Conservation (phyloP, 2,329 filamentous ascomycete genomes). For the Ceratocystis eucalypticola region DNA sequence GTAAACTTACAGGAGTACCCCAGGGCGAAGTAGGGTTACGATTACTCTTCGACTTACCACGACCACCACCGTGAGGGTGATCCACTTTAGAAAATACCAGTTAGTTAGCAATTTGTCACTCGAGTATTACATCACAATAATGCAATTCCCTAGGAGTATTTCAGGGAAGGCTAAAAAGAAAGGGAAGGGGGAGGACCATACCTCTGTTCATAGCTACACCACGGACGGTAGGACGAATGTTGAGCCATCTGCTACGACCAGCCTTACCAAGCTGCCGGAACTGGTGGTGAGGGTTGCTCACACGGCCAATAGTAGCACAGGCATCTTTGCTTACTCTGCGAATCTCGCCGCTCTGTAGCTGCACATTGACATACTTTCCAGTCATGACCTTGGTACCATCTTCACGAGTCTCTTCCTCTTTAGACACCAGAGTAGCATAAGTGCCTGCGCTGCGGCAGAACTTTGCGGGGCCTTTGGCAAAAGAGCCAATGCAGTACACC, state of each 20-base stretch:
- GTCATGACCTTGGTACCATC: slow-evolving; percentile 49
- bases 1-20: slow-evolving; percentile 71
- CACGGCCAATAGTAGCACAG: slow-evolving; percentile 84
- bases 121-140: background rate
- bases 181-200: slow-evolving; percentile 29
- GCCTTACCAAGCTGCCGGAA: slow-evolving; percentile 90
- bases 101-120: slow-evolving; percentile 11
- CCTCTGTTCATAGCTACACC: slow-evolving; percentile 98
- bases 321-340: slow-evolving; percentile 81
- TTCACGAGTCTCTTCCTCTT: slow-evolving; percentile 60
- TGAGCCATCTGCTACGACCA: slow-evolving; percentile 82
- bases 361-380: slow-evolving; percentile 67
- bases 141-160: background rate
- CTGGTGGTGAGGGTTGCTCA: slow-evolving; percentile 86
- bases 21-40: slow-evolving; percentile 88
- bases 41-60: slow-evolving; percentile 99
- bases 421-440: slow-evolving; percentile 75
- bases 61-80: slow-evolving; percentile 96
- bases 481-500: slow-evolving; percentile 77
- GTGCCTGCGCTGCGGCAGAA: slow-evolving; percentile 94
- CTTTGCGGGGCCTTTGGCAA: slow-evolving; percentile 59
- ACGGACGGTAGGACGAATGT: slow-evolving; percentile 87
- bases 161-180: background rate
- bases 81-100: slow-evolving; percentile 43
- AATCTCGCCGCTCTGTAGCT: slow-evolving; percentile 84